Evolutionary conservation across 1,284 basidiomycete species (phyloP).

Genomic region (Pterulicium gracile): DNA sequence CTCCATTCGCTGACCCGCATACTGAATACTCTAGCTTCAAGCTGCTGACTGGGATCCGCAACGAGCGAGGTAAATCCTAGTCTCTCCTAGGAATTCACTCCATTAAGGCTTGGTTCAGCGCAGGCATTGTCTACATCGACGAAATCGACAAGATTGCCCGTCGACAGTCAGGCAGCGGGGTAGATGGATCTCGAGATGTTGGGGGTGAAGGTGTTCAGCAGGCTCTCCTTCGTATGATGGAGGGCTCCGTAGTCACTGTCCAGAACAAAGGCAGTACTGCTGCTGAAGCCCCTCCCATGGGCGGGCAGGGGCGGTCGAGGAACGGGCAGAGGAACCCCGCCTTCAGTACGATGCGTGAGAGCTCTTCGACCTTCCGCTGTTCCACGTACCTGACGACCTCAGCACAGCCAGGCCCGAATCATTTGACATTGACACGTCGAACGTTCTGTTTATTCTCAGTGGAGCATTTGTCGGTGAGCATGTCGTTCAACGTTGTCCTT

Average conservation of each 20-base stretch:
- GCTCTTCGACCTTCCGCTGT: conserved; percentile 1
- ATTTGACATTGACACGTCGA: conserved; percentile 77
- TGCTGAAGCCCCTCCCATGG: conserved; percentile 31
- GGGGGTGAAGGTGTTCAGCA: conserved; percentile 96
- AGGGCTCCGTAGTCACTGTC: conserved; percentile 79
- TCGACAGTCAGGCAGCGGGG: conserved; percentile 46
- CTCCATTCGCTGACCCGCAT: too few relatives aligned
- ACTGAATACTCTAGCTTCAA: conserved; percentile 46
- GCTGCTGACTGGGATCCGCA: conserved; percentile 81
- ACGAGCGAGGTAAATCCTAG: conserved; percentile 49
- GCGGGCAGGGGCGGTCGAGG: conserved; percentile 35
- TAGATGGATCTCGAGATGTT: conserved; percentile 79
- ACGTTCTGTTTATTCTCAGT: conserved; percentile 84
- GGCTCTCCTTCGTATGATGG: conserved; percentile 84
- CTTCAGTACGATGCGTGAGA: conserved; percentile 23
- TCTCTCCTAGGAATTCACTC: conserved; percentile 5
- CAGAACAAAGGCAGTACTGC: conserved; percentile 55
- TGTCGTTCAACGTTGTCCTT: too few relatives aligned
- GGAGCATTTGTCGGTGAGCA: conserved; percentile 96
- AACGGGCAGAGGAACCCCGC: conserved; percentile 30
- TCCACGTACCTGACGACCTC: not conserved
- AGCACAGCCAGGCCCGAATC: conserved; percentile 50
- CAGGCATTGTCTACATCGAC: conserved; percentile 93
- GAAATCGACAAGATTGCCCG: conserved; percentile 91
- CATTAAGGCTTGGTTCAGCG: conserved; percentile 29